Base-by-base conservation (phyloP, 1,284 basidiomycete species). In the Gymnopus androsaceus region DNA sequence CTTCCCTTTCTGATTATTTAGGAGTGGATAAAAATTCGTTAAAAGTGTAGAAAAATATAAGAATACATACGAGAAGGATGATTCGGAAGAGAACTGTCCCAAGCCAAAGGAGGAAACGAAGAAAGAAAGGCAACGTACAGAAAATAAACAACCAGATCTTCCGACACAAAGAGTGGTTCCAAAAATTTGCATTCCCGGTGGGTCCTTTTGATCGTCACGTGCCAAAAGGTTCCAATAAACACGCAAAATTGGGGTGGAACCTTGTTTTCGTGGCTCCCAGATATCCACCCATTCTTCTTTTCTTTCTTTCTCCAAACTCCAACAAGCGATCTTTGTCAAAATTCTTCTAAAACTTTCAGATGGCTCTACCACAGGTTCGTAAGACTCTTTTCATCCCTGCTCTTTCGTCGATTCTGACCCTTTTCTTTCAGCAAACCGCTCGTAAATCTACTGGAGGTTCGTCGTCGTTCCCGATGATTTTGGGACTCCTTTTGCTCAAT, bases 361-460 rank as follows among this genome's bases (percentile, higher is more conserved):
- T 89, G 87, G 87, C 87, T 65, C 87, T 69, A 89, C 87, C 67
- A 89, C n/a, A 89, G 83, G 87, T 85, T 64, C 57, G 72, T 54
- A 42, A n/a, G 51, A 51, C 52, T 51, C 59, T 57, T 52, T 66
- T 66, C 54, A n/a, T n/a, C 69, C 66, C 63, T 65, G 66, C 66
- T 66, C 38, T 56, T 63, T 67, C 61, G 67, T 64, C n/a, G n/a
- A n/a, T n/a, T 66, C 71, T 65, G 68, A 67, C 63, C 61, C 62
- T 60, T 60, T 61, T 59, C 61, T 49, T 45, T 63, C 68, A 89
- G 87, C 87, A 90, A 90, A 90, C 88, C 67, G 87, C 87, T 67
- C 86, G 88, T 73, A 89, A 90, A 79, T 90, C 88, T 54, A 90
- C 88, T 57, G 88, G 88, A 86, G 87, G 87, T 87, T 45, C 66